Base-by-base conservation (phyloP, 768 basidiomycete species). In the Erythrobasidium yunnanense region DNA sequence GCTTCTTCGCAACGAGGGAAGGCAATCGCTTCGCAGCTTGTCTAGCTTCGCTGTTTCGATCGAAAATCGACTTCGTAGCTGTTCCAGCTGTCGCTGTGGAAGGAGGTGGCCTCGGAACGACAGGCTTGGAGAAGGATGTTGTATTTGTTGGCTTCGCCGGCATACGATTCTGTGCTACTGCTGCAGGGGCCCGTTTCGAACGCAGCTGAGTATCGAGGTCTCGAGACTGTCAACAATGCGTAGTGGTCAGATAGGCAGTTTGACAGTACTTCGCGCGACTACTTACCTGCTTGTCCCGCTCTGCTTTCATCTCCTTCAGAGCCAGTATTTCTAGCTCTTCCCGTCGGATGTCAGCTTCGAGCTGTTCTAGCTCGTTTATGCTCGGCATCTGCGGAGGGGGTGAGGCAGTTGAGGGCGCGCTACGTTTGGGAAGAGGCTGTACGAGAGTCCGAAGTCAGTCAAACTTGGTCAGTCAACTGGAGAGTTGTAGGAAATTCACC, bases 271-370 rank as follows among this genome's bases (percentile, higher is more conserved):
- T n/a, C n/a, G n/a, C n/a, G 38, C 38, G 11, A 11, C 11, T 11
- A n/a, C 38, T 42, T 42, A n/a, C 38, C 55, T 70, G 66, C 2
- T 57, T 57, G 23, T 69, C 56, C 38, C 65, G 54, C 35, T 72
- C 71, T 0, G 32, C 47, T 34, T 54, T 68, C 49, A 70, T 32
- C 55, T 70, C 56, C 34, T 70, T 34, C 2, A 72, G 23, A 1
- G 70, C 71, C 11, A 72, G 35, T 5, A 72, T 30, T 46, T 72
- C 71, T 15, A 72, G 53, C 49, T 70, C 35, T 45, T 72, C 71
- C n/a, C 65, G 57, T 54, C 56, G 66, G 65, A 72, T 70, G 6
- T 38, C 65, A 33, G 70, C 71, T 29, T 72, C 68, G 5, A 70
- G 57, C 47, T 67, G 66, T n/a, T 46, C 55, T 57, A 65, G 15